Evolutionary conservation across 2,329 filamentous ascomycete species (phyloP), one percentile per base, ranked within the genome.

Genomic region (Colletotrichum lindemuthianum): DNA sequence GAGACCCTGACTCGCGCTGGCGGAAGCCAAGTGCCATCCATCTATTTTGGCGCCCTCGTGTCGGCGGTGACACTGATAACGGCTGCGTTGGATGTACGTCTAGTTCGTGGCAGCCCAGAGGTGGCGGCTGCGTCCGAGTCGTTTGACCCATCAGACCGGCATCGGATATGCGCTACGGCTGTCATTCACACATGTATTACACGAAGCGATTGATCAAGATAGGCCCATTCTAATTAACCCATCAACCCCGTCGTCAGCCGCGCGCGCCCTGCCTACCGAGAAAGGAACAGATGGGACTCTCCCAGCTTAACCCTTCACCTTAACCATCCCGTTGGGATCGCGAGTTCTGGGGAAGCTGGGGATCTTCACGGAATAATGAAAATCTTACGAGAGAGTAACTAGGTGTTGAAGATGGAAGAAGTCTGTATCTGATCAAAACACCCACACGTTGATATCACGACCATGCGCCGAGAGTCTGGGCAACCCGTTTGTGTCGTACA

Each of bases 1-100:
- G 58, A 15, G 39, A 7, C 36, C 10, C 61, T 65, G 61, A 65
- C 61, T 61, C 61, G 51, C 59, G 61, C 41, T 37, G 33, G 45
- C 33, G 36, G 36, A 47, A 36, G 24, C 37, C 36, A 33, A n/a
- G 24, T 24, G 24, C 24, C 24, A 24, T 24, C 24, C 24, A 24
- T 24, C 4, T 24, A 4, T 4, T 24, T 24, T 5, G 24, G 24
- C 3, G 24, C 1, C 24, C 24, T 24, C 24, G 3, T 24, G 24
- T 24, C 24, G 24, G 24, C 24, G 24, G 24, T 4, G 24, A 24
- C 24, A 24, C 56, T 50, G 60, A 64, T 64, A 64, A 64, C 60
- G 55, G 40, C 13, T 11, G 40, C 40, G 43, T 56, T 41, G 43
- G 12, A 40, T 36, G 43, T 48, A 47, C 34, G 32, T 43, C 41